Base-by-base conservation (phyloP, 768 basidiomycete species). In the Russula lepida region DNA sequence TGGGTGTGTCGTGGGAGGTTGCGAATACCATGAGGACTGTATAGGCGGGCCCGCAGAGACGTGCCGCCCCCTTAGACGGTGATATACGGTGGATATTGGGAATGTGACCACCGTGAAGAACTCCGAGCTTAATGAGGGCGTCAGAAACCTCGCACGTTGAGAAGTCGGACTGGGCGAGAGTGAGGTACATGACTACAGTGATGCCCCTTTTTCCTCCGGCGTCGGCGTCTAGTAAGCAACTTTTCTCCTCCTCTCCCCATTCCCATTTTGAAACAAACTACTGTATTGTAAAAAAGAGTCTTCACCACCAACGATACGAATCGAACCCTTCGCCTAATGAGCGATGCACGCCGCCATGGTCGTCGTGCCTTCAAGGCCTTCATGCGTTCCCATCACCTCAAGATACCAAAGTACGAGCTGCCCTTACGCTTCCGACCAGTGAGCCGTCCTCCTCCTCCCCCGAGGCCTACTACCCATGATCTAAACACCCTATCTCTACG, bases 141-240 rank as follows among this genome's bases (percentile, higher is more conserved):
- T 95, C 93, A 0, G 93, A 93, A 8, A 95, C 76, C 74, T 95
- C 90, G 74, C 89, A 91, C 50, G 88, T 81, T 6, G 89, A 84
- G 69, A 82, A 84, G n/a, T 54, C 60, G 25, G 72, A 68, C 21
- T 74, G 68, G 5, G 56, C 33, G 48, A 56, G 52, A 35, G 47
- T 56, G 51, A 66, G 44, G 48, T 60, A 54, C 35, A 60, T 48
- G 2, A 64, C 54, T 8, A 53, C 27, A 15, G 37, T 39, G 11
- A 39, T 23, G 11, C 43, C 44, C 23, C 44, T 46, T 23, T 21
- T 21, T 12, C 6, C 6, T 21, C 23, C 44, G 23, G 44, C 44
- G 44, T 11, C 44, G 12, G 44, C 17, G 2, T 21, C 4, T n/a
- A n/a, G n/a, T n/a, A n/a, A 21, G 4, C 6, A 21, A 4, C 21